Percentiles rank a stretch among this genome's conserved stretches.
phyloP scores from a whole-genome alignment of 495 filamentous ascomycete genomes.

The Penicillium canariense region DNA sequence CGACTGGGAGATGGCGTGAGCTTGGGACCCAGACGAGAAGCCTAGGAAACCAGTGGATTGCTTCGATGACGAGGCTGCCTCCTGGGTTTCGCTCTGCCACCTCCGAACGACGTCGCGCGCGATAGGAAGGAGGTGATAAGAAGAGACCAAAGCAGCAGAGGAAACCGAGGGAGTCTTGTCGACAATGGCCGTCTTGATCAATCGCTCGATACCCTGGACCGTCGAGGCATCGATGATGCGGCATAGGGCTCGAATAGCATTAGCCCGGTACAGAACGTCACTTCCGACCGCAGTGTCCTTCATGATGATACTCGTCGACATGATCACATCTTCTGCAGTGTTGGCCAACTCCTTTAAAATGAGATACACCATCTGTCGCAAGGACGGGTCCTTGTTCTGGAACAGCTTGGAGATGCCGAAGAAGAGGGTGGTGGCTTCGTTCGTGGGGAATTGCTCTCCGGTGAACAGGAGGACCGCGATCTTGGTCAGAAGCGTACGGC shows the following conservation, averaged over 20 bases:
- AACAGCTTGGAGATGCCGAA: constrained; percentile 99
- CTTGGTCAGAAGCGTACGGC: constrained; percentile 93
- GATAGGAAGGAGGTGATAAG: constrained; percentile 96
- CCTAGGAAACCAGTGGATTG: constrained; percentile 87
- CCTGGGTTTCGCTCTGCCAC: constrained; percentile 99
- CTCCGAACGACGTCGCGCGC: constrained; percentile 92
- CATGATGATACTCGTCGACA: constrained; percentile 99
- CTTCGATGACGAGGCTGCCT: constrained; percentile 87
- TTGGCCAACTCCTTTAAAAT: constrained; percentile 94
- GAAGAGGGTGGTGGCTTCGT: constrained; percentile 97
- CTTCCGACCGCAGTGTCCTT: constrained; percentile 97
- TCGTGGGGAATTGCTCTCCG: constrained; percentile 92
- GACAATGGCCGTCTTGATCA: constrained; percentile 99
- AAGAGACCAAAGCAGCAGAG: constrained; percentile 93
- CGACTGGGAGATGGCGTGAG: constrained; percentile 63
- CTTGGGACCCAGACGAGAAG: constrained; percentile 70
- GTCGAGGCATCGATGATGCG: constrained; percentile 98
- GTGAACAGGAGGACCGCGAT: constrained; percentile 96
- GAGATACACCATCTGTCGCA: constrained; percentile 99
- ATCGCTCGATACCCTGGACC: constrained; percentile 94
- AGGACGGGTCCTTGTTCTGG: constrained; percentile 96
- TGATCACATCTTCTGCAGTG: constrained; percentile 98
- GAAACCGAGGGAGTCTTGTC: constrained; percentile 99
- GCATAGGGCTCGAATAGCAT: constrained; percentile 94
- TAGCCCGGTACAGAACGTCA: constrained; percentile 92